Base-by-base conservation (phyloP, 2,329 filamentous ascomycete genomes). In the Pseudogymnoascus sp. region DNA sequence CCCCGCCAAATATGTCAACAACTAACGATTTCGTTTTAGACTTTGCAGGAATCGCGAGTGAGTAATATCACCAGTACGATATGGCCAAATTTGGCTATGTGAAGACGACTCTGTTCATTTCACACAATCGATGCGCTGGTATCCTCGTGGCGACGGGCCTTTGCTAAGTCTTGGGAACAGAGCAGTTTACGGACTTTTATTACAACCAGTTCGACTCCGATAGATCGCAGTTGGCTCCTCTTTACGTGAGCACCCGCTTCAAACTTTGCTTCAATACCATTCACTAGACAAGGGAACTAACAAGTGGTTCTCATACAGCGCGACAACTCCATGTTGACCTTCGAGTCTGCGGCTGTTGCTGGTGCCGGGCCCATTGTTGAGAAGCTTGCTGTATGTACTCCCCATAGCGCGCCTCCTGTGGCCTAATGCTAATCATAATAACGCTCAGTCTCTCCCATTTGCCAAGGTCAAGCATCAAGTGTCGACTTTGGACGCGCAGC, bases 101-200 rank as follows among this genome's bases (percentile, higher is more conserved):
- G 19, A 42, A 49, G 58, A 39, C 33, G 59, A 3, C 55, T 22
- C 42, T 22, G 23, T 23, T n/a, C 11, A 28, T 38, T 28, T 33
- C 9, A 16, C 49, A 16, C 28, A 33, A 55, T 33, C 49, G 49
- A 55, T 33, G 49, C 4, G 45, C 45, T 19, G 45, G n/a, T 33
- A 33, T n/a, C 49, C 16, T 55, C 3, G 28, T 22, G 14, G 28
- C 2, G 11, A 61, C 7, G 16, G 14, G 8, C 60, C 8, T 38
- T 42, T 42, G 41, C 60, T 52, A 61, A 62, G 35, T 23, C 36
- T 14, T 28, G 33, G 19, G 19, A 35, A 45, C 73, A 97, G 92
- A 88, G 75, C 84, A 95, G 78, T 97, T 97, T 78, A 88, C 93
- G 68, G 74, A 87, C 65, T 93, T 88, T 82, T 97, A 97, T 85